These are phyloP conservation scores for Phytomonas sp. DNA, from an alignment of 208 protist species.

Conservation along the genomic window DNA sequence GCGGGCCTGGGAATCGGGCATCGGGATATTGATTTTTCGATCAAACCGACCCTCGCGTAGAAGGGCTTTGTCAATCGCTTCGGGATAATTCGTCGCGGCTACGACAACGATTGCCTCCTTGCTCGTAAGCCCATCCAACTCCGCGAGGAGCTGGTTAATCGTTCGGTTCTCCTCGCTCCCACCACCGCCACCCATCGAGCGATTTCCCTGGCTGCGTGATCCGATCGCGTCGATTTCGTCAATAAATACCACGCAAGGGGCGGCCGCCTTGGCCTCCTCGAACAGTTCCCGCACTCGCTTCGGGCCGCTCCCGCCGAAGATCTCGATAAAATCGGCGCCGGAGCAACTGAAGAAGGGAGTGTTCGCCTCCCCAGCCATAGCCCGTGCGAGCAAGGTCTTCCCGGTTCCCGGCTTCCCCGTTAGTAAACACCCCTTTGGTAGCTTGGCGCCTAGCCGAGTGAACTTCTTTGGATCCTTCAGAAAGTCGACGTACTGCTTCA, in stretches of 20 bases:
- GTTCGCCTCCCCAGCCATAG: conserved; percentile 93
- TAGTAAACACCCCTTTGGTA: conserved; percentile 95
- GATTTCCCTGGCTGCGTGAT: conserved; percentile 71
- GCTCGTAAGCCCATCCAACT: conserved; percentile 92
- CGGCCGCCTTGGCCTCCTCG: conserved; percentile 88
- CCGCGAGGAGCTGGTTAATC: conserved; percentile 95
- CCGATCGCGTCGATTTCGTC: conserved; percentile 99
- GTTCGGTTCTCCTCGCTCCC: conserved; percentile 93
- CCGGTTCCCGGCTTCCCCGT: conserved; percentile 96
- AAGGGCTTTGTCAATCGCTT: conserved; percentile 92
- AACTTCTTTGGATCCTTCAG: conserved; percentile 95
- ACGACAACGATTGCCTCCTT: conserved; percentile 95
- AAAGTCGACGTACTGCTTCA: conserved; percentile 98
- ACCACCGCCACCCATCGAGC: conserved; percentile 75
- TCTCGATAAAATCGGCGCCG: conserved; percentile 97
- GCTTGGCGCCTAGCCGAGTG: conserved; percentile 92
- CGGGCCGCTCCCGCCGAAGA: conserved; percentile 95
- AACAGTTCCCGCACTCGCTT: conserved; percentile 96
- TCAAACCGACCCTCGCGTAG: conserved; percentile 91
- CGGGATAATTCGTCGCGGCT: conserved; percentile 96
- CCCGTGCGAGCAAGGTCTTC: conserved; percentile 96
- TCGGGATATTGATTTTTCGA: conserved; percentile 88
- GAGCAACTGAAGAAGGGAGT: conserved; percentile 94
- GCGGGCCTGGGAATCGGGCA: conserved; percentile 83
- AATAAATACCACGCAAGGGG: conserved; percentile 97